phyloP scores from a whole-genome alignment of 1,139 yeast species.

The Sugiyamaella neomexicana region DNA sequence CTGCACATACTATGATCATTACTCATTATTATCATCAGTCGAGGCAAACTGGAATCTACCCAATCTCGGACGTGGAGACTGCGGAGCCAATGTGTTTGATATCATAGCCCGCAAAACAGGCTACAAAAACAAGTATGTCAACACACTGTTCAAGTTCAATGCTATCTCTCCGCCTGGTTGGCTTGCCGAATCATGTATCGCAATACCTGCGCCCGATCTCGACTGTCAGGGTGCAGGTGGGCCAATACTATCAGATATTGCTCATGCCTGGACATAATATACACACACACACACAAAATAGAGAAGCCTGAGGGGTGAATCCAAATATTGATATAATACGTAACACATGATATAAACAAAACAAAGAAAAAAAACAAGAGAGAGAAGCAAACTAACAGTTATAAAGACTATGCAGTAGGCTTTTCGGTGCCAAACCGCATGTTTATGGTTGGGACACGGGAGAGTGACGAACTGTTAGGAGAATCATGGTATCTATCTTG shows the following conservation, averaged over 20 bases:
- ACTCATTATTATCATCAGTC: constrained; percentile 46
- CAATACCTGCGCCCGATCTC: constrained; percentile 35
- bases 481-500: constrained; percentile 5
- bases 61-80: constrained; percentile 47
- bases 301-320: neutral
- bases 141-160: constrained; percentile 43
- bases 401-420: constrained; percentile 4
- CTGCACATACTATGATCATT: constrained; percentile 50
- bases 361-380: neutral
- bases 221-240: constrained; percentile 15
- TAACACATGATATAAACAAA: neutral
- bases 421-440: constrained; percentile 14
- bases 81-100: constrained; percentile 49
- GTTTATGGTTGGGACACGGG: constrained; percentile 11
- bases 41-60: constrained; percentile 34
- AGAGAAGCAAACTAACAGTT: neutral
- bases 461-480: constrained; percentile 4
- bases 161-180: constrained; percentile 47
- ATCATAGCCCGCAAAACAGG: constrained; percentile 44
- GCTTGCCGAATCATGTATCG: constrained; percentile 39
- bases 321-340: constrained; percentile 4
- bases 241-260: constrained; percentile 7
- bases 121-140: constrained; percentile 39
- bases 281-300: too few relatives aligned
- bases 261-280: constrained; percentile 13